A percentile compares a stretch with the other conserved stretches of the same genome.
Evolutionary conservation across 805 yeast species (phyloP).

Genomic region (Ogataea paradorogensis): DNA sequence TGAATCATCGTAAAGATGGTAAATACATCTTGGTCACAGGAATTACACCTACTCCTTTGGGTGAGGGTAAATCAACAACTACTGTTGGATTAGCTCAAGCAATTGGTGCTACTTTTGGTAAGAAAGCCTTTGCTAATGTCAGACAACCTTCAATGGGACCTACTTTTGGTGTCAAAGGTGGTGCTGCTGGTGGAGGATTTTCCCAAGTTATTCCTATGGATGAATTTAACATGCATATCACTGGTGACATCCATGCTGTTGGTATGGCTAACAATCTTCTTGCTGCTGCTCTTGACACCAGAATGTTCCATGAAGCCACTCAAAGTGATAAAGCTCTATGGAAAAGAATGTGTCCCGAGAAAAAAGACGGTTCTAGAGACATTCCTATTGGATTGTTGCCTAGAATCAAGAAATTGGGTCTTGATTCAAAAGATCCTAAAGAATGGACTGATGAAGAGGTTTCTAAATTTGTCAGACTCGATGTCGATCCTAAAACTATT

Average conservation of each 20-base stretch:
- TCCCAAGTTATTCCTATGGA: slow-evolving; percentile 99
- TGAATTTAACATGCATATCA: slow-evolving; percentile 94
- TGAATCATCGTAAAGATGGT: slow-evolving; percentile 64
- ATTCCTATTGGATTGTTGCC: slow-evolving; percentile 78
- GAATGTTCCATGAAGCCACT: slow-evolving; percentile 92
- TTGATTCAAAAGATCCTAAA: slow-evolving; percentile 74
- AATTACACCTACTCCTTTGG: slow-evolving; percentile 96
- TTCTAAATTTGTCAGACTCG: slow-evolving; percentile 70
- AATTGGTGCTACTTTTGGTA: slow-evolving; percentile 81
- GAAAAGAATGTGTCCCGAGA: slow-evolving; percentile 81
- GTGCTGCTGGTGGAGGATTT: slow-evolving; percentile 99
- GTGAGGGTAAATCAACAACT: slow-evolving; percentile 97
- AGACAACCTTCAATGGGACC: slow-evolving; percentile 99
- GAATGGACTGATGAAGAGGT: slow-evolving; percentile 77
- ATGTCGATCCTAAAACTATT: slow-evolving; percentile 86
- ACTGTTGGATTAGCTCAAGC: slow-evolving; percentile 98
- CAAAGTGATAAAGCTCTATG: slow-evolving; percentile 76
- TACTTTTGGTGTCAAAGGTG: slow-evolving; percentile 97
- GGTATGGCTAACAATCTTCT: slow-evolving; percentile 89
- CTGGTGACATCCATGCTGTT: slow-evolving; percentile 97
- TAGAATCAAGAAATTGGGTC: slow-evolving; percentile 79
- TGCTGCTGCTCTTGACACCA: slow-evolving; percentile 95
- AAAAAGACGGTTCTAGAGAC: slow-evolving; percentile 68
- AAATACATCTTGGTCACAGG: slow-evolving; percentile 92
- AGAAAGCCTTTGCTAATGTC: slow-evolving; percentile 86